These are phyloP conservation scores for Chloropicon primus DNA, from an alignment of 139 green algal genomes.

Conservation along the genomic window DNA sequence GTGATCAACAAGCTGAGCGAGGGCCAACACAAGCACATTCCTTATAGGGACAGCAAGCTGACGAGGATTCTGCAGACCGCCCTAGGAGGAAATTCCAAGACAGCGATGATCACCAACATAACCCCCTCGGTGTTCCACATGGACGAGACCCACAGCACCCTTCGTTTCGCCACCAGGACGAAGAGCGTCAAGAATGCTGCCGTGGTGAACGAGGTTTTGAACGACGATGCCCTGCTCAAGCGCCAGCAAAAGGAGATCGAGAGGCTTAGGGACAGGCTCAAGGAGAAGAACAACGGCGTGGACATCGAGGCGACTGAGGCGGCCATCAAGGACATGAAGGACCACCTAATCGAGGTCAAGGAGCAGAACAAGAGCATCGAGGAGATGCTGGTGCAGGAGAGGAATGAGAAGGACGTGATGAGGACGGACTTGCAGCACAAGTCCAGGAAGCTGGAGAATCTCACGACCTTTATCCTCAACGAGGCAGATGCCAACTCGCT, in stretches of 20 bases:
- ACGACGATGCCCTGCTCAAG: constrained; percentile 50
- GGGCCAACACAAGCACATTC: constrained; percentile 58
- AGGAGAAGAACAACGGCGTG: constrained; percentile 43
- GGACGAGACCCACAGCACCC: constrained; percentile 83
- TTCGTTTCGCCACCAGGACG: constrained; percentile 80
- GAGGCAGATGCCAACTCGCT: too few relatives aligned
- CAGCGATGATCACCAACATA: constrained; percentile 85
- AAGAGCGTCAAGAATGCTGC: constrained; percentile 80
- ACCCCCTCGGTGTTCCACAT: constrained; percentile 65
- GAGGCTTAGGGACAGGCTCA: constrained; percentile 26
- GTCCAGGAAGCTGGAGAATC: neutral
- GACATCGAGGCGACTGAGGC: constrained; percentile 27
- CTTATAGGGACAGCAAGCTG: constrained; percentile 79
- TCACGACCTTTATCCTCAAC: neutral
- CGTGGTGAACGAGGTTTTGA: constrained; percentile 36
- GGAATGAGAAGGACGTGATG: constrained; percentile 24
- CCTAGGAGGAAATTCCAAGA: constrained; percentile 90
- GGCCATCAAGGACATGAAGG: constrained; percentile 58
- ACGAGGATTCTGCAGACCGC: constrained; percentile 83
- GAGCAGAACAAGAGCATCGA: constrained; percentile 50
- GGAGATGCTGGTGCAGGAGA: constrained; percentile 52
- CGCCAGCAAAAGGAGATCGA: constrained; percentile 82
- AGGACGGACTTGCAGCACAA: neutral
- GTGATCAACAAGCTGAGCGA: constrained; percentile 95
- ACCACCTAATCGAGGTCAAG: constrained; percentile 23